Base-by-base conservation (phyloP, 1,139 yeast species). In the Diutina catenulata region DNA sequence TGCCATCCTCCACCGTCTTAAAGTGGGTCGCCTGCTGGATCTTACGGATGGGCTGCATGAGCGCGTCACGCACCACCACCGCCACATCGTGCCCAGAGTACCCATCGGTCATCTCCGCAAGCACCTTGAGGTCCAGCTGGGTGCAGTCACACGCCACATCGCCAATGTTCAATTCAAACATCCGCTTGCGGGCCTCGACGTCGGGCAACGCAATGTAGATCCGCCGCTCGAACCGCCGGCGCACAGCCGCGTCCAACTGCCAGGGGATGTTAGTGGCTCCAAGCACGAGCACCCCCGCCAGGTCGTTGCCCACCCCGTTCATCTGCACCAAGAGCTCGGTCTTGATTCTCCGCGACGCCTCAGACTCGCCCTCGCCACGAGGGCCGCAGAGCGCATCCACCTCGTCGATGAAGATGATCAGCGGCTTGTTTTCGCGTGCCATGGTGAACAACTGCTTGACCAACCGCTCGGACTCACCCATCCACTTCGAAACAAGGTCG, bases 211-310 rank as follows among this genome's bases (percentile, higher is more conserved):
- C 81, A 46, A 93, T 93, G 55, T 93, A 93, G 39, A 93, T 91
- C 60, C 98, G 77, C 50, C 84, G 76, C 56, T 91, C 98, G 51
- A 93, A 93, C 63, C 98, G 79, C 64, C 99, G 79, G 57, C 98
- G 75, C 39, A 93, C 86, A 5, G 98, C 99, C 35, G 97, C 88
- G 59, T 93, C 99, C 47, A 93, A 68, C 61, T 91, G 96, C 98
- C 98, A 93, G 15, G 98, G 98, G 42, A 93, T 91, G 56, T 93
- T 93, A 4, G 99, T 93, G 2, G 99, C 99, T 20, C 98, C 99
- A 38, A 93, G 66, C 0, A 93, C 98, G 33, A 93, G 65, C 2
- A 93, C 97, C 7, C 99, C 98, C 38, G 72, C 70, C 1, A 95
- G 66, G 55, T 93, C 98, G 54, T 86, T 88, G 11, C 98, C 98